phyloP scores from a whole-genome alignment of 2,329 filamentous ascomycete genomes.

The Verticillium nonalfalfae region DNA sequence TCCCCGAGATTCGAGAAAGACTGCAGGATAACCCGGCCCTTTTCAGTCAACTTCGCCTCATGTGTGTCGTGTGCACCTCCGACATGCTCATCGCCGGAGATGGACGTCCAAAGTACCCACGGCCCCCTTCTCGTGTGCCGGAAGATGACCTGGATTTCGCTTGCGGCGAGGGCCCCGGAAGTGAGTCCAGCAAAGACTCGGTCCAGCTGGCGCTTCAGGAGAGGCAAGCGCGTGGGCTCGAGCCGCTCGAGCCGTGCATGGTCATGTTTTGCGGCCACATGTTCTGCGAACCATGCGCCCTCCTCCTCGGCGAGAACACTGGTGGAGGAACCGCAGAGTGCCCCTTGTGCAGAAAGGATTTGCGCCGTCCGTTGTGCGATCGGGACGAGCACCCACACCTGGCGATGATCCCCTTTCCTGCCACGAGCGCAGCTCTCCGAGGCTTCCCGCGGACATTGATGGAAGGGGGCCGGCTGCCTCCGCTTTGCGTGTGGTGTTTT shows the following conservation, averaged over 20 bases:
- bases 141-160: neutral
- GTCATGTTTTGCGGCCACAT: neutral
- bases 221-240: neutral
- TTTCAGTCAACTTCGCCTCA: neutral
- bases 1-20: neutral
- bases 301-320: neutral
- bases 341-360: neutral
- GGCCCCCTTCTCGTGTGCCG: neutral
- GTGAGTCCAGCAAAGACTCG: neutral
- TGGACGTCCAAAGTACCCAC: neutral
- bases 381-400: neutral
- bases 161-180: neutral
- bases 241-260: neutral
- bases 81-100: neutral
- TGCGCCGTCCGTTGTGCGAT: neutral
- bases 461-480: neutral
- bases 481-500: neutral
- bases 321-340: neutral
- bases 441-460: neutral
- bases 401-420: neutral
- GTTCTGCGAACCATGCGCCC: neutral
- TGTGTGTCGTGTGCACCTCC: neutral
- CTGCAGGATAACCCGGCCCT: neutral
- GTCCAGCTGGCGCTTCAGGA: neutral
- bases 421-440: neutral